Percentiles rank a stretch among this genome's conserved stretches.
Evolutionary conservation across 257 asterid species (phyloP).

Genomic region (Solanum chmielewskii): DNA sequence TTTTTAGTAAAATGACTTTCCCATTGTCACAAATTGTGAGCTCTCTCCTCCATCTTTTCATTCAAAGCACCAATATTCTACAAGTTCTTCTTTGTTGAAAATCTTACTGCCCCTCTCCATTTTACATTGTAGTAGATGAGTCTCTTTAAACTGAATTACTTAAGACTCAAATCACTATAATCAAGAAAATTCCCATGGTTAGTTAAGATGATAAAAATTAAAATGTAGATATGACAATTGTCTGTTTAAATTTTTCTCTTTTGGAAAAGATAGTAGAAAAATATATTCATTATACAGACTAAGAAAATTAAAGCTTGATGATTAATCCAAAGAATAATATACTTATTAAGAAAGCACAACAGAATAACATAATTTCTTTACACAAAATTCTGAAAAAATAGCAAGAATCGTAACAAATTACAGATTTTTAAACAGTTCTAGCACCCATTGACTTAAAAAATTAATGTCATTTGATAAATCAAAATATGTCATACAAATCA

Average conservation of each 20-base stretch:
- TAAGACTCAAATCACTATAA: too few relatives aligned
- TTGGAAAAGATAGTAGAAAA: too few relatives aligned
- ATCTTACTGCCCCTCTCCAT: too few relatives aligned
- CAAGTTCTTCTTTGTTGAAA: not conserved
- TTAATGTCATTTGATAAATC: not conserved
- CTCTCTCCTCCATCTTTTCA: too few relatives aligned
- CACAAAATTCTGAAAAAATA: too few relatives aligned
- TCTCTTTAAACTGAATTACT: too few relatives aligned
- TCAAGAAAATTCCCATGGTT: too few relatives aligned
- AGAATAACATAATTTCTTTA: too few relatives aligned
- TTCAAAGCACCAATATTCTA: too few relatives aligned
- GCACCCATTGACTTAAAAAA: not conserved
- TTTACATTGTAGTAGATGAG: too few relatives aligned
- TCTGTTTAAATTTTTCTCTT: not conserved
- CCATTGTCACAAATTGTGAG: not conserved
- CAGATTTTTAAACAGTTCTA: not conserved
- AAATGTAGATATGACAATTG: not conserved
- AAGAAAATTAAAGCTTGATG: not conserved
- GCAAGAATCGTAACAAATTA: not conserved
- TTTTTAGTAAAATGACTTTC: not conserved
- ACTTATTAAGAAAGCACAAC: not conserved
- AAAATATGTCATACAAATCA: not conserved
- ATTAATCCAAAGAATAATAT: too few relatives aligned
- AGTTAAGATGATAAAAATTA: too few relatives aligned
- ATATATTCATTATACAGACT: not conserved